These are phyloP conservation scores for Tulasnella sp. DNA, from an alignment of 768 basidiomycete genomes.

Conservation along the genomic window DNA sequence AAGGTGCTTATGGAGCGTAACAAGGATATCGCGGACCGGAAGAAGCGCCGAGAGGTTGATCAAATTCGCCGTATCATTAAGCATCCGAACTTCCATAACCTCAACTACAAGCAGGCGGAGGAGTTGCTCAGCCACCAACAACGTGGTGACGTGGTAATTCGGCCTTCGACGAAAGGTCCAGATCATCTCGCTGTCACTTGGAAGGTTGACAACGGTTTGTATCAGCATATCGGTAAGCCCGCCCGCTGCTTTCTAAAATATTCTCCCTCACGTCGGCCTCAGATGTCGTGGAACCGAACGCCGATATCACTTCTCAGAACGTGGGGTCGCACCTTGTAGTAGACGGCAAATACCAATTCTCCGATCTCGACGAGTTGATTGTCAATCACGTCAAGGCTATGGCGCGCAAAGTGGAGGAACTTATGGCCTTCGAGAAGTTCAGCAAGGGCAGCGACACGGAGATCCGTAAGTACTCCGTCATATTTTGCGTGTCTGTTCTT, in stretches of 20 bases:
- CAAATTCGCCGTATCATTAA: constrained; percentile 83
- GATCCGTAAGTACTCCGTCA: constrained; percentile 64
- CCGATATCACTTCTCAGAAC: constrained; percentile 65
- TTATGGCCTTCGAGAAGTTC: constrained; percentile 95
- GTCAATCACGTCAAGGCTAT: constrained; percentile 96
- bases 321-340: constrained; percentile 60
- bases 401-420: constrained; percentile 86
- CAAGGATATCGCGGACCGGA: constrained; percentile 66
- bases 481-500: not conserved
- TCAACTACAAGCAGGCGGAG: constrained; percentile 87
- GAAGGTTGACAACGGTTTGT: constrained; percentile 96
- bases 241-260: not conserved
- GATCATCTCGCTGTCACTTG: constrained; percentile 96
- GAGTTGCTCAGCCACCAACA: constrained; percentile 83
- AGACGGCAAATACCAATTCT: constrained; percentile 74
- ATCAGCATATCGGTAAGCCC: constrained; percentile 87
- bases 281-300: constrained; percentile 83
- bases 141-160: constrained; percentile 91
- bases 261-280: not conserved
- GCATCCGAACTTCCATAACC: constrained; percentile 96
- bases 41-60: constrained; percentile 80
- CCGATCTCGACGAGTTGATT: constrained; percentile 93
- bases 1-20: constrained; percentile 61
- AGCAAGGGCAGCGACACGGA: constrained; percentile 84
- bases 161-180: constrained; percentile 90